Evolutionary conservation across 306 rosid genomes (phyloP).

Genomic region (Hippophae gyantsensis): DNA sequence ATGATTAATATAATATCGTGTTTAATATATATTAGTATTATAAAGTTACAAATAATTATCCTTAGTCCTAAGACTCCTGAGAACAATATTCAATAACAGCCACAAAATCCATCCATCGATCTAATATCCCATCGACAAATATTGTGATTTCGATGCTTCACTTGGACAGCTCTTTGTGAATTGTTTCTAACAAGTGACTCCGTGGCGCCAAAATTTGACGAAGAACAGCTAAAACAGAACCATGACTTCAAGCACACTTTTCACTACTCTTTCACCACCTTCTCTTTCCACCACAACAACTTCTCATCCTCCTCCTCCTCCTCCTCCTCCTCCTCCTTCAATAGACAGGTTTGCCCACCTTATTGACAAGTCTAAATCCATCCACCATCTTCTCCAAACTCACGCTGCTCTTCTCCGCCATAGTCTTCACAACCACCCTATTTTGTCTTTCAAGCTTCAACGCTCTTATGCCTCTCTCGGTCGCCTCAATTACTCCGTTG

Average conservation of each 20-base stretch:
- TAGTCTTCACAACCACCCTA: conserved; percentile 35
- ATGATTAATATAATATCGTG: too few relatives aligned
- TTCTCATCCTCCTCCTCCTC: not conserved
- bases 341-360: conserved; percentile 27
- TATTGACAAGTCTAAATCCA: conserved; percentile 40
- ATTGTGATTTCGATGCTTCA: too few relatives aligned
- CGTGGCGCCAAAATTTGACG: too few relatives aligned
- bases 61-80: too few relatives aligned
- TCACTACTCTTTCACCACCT: not conserved
- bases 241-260: not conserved
- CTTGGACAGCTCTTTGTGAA: too few relatives aligned
- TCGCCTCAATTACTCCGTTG: conserved; percentile 44
- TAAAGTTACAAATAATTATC: too few relatives aligned
- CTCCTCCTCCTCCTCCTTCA: not conserved
- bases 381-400: conserved; percentile 38
- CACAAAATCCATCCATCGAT: too few relatives aligned
- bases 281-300: conserved; percentile 4
- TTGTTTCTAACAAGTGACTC: too few relatives aligned
- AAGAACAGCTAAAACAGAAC: not conserved
- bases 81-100: too few relatives aligned
- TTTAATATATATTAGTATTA: too few relatives aligned
- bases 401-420: conserved; percentile 47
- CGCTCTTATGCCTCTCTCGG: conserved; percentile 49
- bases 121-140: too few relatives aligned
- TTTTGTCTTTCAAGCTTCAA: conserved; percentile 60